phyloP scores from a whole-genome alignment of 108 stramenopile species.

The Seminavis robusta region DNA sequence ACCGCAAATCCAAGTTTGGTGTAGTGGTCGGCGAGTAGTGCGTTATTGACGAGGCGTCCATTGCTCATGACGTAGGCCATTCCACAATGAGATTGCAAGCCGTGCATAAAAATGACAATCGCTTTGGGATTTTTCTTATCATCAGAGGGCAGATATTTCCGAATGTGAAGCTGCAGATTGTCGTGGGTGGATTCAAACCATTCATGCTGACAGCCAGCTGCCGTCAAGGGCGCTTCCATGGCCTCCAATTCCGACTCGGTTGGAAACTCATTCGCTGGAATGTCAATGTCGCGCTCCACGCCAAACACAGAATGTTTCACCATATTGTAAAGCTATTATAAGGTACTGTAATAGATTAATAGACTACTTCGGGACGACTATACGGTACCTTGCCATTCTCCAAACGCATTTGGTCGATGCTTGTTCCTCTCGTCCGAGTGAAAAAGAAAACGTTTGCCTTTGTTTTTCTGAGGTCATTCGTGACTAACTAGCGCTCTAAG shows the following conservation, averaged over 20 bases:
- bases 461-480: too few relatives aligned
- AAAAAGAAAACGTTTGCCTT: too few relatives aligned
- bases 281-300: slow-evolving; percentile 15
- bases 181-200: slow-evolving; percentile 28
- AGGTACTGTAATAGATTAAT: too few relatives aligned
- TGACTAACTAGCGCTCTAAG: too few relatives aligned
- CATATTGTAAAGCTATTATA: too few relatives aligned
- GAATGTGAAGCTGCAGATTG: slow-evolving; percentile 29
- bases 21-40: slow-evolving; percentile 6
- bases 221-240: slow-evolving; percentile 4
- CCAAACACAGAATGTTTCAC: slow-evolving; percentile 1
- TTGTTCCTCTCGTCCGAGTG: too few relatives aligned
- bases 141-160: slow-evolving; percentile 25
- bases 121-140: slow-evolving; percentile 24
- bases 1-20: slow-evolving; percentile 21
- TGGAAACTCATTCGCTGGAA: slow-evolving; percentile 3
- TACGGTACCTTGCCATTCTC: too few relatives aligned
- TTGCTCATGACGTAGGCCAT: slow-evolving; percentile 6
- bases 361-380: too few relatives aligned
- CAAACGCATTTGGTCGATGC: too few relatives aligned
- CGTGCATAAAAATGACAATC: slow-evolving; percentile 37
- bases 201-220: slow-evolving; percentile 32
- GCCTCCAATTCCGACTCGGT: slow-evolving; percentile 12
- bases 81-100: too few relatives aligned
- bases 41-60: slow-evolving; percentile 15